Conservation (phyloP, 2,329 filamentous ascomycete species). For the Microcera coccophila region DNA sequence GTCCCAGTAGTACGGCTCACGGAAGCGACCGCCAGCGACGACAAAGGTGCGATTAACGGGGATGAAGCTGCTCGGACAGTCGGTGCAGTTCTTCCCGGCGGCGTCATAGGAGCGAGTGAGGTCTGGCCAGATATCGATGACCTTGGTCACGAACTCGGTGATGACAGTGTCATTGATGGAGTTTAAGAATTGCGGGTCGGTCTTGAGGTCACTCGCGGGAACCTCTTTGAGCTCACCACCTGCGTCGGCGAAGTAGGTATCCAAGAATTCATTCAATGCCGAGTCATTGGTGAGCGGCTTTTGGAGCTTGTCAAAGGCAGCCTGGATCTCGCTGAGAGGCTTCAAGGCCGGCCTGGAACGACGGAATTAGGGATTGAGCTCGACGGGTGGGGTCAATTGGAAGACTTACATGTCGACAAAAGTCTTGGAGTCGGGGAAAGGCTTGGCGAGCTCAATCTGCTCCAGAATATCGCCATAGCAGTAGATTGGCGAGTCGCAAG, state of each 20-base stretch:
- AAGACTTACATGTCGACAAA: slow-evolving; percentile 62
- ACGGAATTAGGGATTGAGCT: slow-evolving; percentile 12
- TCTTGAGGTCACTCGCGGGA: slow-evolving; percentile 47
- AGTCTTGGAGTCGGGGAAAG: slow-evolving; percentile 65
- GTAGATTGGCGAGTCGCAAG: slow-evolving; percentile 65
- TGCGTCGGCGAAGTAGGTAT: slow-evolving; percentile 59
- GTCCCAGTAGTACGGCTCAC: slow-evolving; percentile 70
- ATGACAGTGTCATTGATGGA: slow-evolving; percentile 56
- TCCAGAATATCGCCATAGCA: slow-evolving; percentile 62
- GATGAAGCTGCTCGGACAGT: slow-evolving; percentile 62
- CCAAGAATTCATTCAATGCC: slow-evolving; percentile 58
- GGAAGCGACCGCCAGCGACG: slow-evolving; percentile 67
- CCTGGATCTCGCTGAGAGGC: slow-evolving; percentile 57
- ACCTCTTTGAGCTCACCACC: slow-evolving; percentile 60
- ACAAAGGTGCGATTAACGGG: slow-evolving; percentile 65
- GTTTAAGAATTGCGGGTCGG: slow-evolving; percentile 55
- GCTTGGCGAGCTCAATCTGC: slow-evolving; percentile 59
- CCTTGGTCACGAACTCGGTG: slow-evolving; percentile 57
- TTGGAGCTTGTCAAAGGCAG: slow-evolving; percentile 55
- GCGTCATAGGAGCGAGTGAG: slow-evolving; percentile 58
- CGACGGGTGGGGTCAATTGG: neutral
- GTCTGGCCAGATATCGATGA: slow-evolving; percentile 67
- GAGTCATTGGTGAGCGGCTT: slow-evolving; percentile 62
- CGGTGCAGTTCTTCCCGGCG: slow-evolving; percentile 49
- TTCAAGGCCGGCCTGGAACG: slow-evolving; percentile 55